phyloP scores from a whole-genome alignment of 257 asterid genomes.

The Ilex asprella region DNA sequence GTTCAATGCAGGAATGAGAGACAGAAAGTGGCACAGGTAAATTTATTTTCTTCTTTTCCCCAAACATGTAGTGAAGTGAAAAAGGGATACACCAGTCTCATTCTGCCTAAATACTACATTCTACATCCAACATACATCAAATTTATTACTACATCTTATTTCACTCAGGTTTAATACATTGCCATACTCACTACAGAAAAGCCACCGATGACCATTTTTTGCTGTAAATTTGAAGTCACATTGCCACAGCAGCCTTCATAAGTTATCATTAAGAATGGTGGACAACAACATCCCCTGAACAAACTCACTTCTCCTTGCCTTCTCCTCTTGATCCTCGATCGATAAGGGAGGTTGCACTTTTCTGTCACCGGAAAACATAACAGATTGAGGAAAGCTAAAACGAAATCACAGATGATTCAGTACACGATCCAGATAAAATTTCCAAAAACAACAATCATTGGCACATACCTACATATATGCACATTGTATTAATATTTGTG shows the following conservation, averaged over 20 bases:
- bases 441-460: no score
- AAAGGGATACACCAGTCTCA: conserved; percentile 22
- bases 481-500: no score
- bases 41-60: conserved; percentile 24
- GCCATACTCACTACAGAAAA: conserved; percentile 20
- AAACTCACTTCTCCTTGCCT: conserved; percentile 59
- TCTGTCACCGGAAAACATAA: conserved; percentile 31
- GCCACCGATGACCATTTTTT: conserved; percentile 8
- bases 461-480: no score
- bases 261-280: conserved; percentile 53
- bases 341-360: conserved; percentile 71
- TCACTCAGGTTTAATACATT: conserved; percentile 23
- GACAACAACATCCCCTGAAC: conserved; percentile 76
- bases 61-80: conserved; percentile 15
- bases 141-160: conserved; percentile 50
- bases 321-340: conserved; percentile 81
- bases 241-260: conserved; percentile 16
- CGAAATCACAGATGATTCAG: background rate
- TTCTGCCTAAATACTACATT: conserved; percentile 30
- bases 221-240: conserved; percentile 5
- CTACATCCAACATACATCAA: conserved; percentile 32
- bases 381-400: background rate
- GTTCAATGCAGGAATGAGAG: no score
- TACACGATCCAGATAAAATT: no score
- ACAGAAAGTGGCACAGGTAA: no score